phyloP scores from a whole-genome alignment of 345 rosid species.

The Hevea brasiliensis region DNA sequence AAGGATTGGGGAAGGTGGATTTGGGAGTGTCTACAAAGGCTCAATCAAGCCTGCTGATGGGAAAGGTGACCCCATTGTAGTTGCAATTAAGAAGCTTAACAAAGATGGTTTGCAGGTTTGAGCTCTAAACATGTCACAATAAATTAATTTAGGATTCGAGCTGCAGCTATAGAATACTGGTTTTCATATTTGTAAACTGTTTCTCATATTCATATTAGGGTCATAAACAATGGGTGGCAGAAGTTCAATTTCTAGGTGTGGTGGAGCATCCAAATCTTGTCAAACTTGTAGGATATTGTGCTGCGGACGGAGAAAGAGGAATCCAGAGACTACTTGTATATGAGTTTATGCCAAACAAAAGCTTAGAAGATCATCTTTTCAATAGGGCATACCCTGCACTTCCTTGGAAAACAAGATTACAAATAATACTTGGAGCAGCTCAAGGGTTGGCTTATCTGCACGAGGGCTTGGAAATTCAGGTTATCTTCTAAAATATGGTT shows the following conservation, averaged over 20 bases:
- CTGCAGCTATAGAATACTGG: too few relatives aligned
- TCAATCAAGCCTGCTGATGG: constrained; percentile 48
- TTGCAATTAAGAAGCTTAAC: constrained; percentile 83
- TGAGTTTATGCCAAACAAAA: constrained; percentile 72
- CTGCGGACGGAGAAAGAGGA: constrained; percentile 67
- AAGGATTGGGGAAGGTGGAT: constrained; percentile 94
- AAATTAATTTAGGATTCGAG: too few relatives aligned
- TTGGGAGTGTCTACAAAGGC: constrained; percentile 75
- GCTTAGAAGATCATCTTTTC: constrained; percentile 93
- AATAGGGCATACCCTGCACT: constrained; percentile 47
- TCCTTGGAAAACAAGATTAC: constrained; percentile 67
- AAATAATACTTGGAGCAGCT: constrained; percentile 75
- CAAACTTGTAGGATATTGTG: constrained; percentile 83
- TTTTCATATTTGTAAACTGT: too few relatives aligned
- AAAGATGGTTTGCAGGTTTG: constrained; percentile 70
- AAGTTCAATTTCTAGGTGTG: constrained; percentile 81
- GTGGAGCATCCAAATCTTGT: constrained; percentile 82
- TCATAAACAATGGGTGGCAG: constrained; percentile 92
- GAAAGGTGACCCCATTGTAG: constrained; percentile 44
- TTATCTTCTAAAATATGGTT: constrained; percentile 15
- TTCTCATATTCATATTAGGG: constrained; percentile 45
- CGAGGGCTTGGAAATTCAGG: constrained; percentile 78
- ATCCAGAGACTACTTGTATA: constrained; percentile 80
- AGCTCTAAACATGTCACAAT: too few relatives aligned
- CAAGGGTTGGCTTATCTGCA: constrained; percentile 84